phyloP scores from a whole-genome alignment of 1,284 basidiomycete species.

The Puccinia polysora region DNA sequence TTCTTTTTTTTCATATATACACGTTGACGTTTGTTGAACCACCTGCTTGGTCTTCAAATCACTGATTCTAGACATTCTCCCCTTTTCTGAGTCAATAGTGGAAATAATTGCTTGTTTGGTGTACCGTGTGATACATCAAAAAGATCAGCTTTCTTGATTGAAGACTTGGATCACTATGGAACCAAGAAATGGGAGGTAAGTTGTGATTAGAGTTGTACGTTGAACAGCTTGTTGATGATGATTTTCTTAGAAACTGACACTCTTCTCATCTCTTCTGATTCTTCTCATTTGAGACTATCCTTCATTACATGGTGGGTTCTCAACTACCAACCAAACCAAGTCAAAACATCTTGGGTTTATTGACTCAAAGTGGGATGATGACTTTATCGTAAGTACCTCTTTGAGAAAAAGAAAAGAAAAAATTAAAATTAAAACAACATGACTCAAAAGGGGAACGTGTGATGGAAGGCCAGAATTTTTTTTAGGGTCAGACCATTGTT shows the following conservation, averaged over 20 bases:
- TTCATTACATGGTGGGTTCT: constrained; percentile 91
- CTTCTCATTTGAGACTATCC: constrained; percentile 66
- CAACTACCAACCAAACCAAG: constrained; percentile 66
- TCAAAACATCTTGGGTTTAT: constrained; percentile 72
- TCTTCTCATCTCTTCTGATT: neutral
- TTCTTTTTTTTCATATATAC: neutral
- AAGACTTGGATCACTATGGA: constrained; percentile 75
- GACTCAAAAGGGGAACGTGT: constrained; percentile 13
- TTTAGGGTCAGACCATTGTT: constrained; percentile 9
- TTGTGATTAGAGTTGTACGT: constrained; percentile 28
- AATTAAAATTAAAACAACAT: constrained; percentile 46
- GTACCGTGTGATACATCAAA: constrained; percentile 67
- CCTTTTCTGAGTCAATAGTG: too few species aligned
- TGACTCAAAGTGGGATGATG: constrained; percentile 85
- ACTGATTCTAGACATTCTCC: too few species aligned
- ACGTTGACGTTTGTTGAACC: constrained; percentile 42
- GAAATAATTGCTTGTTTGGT: constrained; percentile 84
- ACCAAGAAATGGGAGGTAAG: constrained; percentile 88
- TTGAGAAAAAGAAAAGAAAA: constrained; percentile 46
- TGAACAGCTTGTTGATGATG: constrained; percentile 34
- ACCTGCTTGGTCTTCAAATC: neutral
- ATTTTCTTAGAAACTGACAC: neutral
- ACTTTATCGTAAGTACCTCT: constrained; percentile 52
- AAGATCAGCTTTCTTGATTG: constrained; percentile 58
- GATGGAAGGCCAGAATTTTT: constrained; percentile 22